Conservation (phyloP, 768 basidiomycete genomes). For the Amanita muscaria region DNA sequence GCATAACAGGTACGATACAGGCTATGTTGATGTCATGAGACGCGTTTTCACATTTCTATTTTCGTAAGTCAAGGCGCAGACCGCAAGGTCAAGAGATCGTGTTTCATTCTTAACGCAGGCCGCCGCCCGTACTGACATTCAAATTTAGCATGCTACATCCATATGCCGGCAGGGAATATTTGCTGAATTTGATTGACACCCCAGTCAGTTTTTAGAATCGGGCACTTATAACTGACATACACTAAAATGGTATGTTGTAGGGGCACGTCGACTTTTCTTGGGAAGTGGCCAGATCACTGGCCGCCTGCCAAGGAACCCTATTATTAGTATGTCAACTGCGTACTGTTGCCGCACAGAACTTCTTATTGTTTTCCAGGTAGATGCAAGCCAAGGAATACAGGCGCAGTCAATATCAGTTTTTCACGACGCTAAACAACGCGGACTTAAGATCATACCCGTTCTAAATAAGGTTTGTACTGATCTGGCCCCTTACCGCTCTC, state of each 20-base stretch:
- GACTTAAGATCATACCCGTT: conserved; percentile 80
- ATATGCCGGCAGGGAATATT: conserved; percentile 43
- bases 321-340: conserved; percentile 32
- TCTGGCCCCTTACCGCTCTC: conserved; percentile 3
- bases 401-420: conserved; percentile 96
- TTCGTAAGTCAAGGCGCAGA: conserved; percentile 83
- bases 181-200: conserved; percentile 95
- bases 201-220: conserved; percentile 42
- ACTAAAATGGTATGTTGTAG: conserved; percentile 22
- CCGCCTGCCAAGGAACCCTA: conserved; percentile 88
- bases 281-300: conserved; percentile 89
- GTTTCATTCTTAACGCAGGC: neutral
- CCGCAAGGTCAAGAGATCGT: conserved; percentile 52
- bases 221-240: neutral
- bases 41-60: conserved; percentile 6
- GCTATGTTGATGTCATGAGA: conserved; percentile 4
- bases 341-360: neutral
- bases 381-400: conserved; percentile 96
- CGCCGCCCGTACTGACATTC: too few species aligned
- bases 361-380: conserved; percentile 47
- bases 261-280: conserved; percentile 98
- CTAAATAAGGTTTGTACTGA: conserved; percentile 68
- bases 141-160: conserved; percentile 85
- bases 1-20: conserved; percentile 89
- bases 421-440: conserved; percentile 76